phyloP scores from a whole-genome alignment of 352 stramenopile genomes.

The Globisporangium iwayamae region DNA sequence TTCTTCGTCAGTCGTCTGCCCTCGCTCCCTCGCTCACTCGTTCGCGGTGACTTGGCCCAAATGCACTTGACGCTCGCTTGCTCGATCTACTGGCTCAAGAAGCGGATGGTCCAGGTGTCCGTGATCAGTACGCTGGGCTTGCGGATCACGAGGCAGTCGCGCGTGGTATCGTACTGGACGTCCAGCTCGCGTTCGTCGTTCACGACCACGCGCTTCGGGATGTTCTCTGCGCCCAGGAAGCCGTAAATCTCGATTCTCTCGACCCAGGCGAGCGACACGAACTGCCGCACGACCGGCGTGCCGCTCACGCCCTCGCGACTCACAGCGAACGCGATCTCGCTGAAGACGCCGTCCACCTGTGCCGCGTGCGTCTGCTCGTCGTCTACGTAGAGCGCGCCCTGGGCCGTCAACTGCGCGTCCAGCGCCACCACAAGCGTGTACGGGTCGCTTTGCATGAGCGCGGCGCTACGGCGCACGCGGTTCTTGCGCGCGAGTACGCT shows the following conservation, averaged over 20 bases:
- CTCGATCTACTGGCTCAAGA: conserved; percentile 42
- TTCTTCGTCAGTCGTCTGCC: too few species aligned
- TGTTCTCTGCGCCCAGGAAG: conserved; percentile 33
- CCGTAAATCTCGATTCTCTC: conserved; percentile 87
- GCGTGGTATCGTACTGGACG: conserved; percentile 61
- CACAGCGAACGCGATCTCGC: conserved; percentile 39
- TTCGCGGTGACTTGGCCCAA: too few species aligned
- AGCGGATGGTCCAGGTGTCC: conserved; percentile 65
- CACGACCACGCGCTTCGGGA: conserved; percentile 45
- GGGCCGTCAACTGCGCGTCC: conserved; percentile 73
- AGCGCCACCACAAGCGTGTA: conserved; percentile 96
- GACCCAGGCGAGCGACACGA: conserved; percentile 57
- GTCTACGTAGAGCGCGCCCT: conserved; percentile 95
- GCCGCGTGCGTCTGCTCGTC: conserved; percentile 91
- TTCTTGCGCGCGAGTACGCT: conserved; percentile 95
- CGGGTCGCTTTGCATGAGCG: conserved; percentile 96
- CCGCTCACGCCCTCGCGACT: conserved; percentile 37
- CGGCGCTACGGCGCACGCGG: conserved; percentile 91
- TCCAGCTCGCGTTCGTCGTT: conserved; percentile 39
- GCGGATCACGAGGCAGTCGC: conserved; percentile 74
- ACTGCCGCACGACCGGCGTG: conserved; percentile 30
- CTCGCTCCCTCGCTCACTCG: too few species aligned
- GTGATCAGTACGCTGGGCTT: conserved; percentile 76
- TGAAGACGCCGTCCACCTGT: conserved; percentile 44
- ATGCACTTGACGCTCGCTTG: too few species aligned